phyloP scores from a whole-genome alignment of 1,284 basidiomycete genomes.

The Cryptococcus hybrid region DNA sequence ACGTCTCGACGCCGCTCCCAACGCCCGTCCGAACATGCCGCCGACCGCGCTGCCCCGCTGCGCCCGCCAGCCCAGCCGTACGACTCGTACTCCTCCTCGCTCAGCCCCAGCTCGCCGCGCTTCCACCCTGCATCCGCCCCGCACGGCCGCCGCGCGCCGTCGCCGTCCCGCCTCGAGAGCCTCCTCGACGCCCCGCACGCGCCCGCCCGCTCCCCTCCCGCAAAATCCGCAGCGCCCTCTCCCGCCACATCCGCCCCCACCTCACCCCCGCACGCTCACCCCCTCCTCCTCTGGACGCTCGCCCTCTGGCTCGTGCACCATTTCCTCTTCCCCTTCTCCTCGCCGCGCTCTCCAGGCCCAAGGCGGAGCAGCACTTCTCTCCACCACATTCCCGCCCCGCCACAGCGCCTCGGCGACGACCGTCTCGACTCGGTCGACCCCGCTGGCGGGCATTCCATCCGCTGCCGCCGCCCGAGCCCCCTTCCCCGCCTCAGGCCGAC shows the following conservation, averaged over 20 bases:
- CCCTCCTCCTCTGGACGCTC: constrained; percentile 22
- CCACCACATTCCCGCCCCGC: constrained; percentile 27
- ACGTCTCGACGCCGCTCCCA: neutral
- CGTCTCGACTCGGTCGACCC: constrained; percentile 27
- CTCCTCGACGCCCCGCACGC: neutral
- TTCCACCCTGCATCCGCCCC: neutral
- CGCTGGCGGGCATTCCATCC: constrained; percentile 34
- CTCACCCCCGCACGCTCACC: constrained; percentile 17
- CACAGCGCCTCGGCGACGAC: constrained; percentile 29
- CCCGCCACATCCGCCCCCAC: constrained; percentile 7
- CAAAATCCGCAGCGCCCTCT: neutral
- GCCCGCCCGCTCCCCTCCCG: neutral
- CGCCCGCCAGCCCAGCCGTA: neutral
- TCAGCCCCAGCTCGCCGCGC: constrained; percentile 9
- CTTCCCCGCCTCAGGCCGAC: constrained; percentile 41
- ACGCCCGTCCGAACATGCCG: too few relatives aligned
- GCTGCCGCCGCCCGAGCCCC: constrained; percentile 23
- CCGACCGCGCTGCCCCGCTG: neutral
- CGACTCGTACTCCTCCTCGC: constrained; percentile 8
- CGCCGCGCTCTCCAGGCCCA: constrained; percentile 13
- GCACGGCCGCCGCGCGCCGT: constrained; percentile 3
- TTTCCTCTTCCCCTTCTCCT: constrained; percentile 24
- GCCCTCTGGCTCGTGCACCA: constrained; percentile 25
- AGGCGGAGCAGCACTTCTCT: constrained; percentile 16
- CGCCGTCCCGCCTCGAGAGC: constrained; percentile 5